Base-by-base conservation (phyloP, 2,329 filamentous ascomycete genomes). In the Fusarium sp. region DNA sequence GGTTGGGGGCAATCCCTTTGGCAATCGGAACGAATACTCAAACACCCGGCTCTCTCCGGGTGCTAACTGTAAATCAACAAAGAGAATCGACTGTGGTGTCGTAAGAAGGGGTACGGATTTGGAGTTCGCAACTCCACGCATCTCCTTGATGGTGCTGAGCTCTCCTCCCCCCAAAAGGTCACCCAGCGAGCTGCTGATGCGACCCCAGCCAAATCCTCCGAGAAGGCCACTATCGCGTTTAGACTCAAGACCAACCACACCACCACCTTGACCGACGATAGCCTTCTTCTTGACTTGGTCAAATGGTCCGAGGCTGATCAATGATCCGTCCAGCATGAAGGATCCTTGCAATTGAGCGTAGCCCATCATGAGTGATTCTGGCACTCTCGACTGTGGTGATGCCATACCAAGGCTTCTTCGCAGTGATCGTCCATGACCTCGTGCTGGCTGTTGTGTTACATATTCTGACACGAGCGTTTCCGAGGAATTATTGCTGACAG, bases 261-360 rank as follows among this genome's bases (percentile, higher is more conserved):
- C 94, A 44, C 94, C 94, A 37, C 93, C 94, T 75, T 97, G 94
- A 2, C 92, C 93, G 51, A 97, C 89, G 7, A 97, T 94, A 3
- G 93, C 95, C 81, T 97, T 98, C 63, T 95, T 89, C 80, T 99
- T 99, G 40, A 98, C 95, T 75, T 97, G 94, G 77, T 99, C 96
- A 75, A 99, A 99, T 0, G 93, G 93, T 0, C 90, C 90, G 40
- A 97, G 90, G 74, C 97, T 95, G 64, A 99, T 90, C 23, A 99
- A 83, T 2, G 96, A 97, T 1, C 94, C 94, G 77, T 99, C 96
- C 7, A 99, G 83, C 0, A 91, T 94, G 74, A 99, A 99, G 0
- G 93, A 95, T 5, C 96, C 96, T 79, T 94, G 93, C 3, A 98
- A 89, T 75, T 99, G 96, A 3, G 94, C 95, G 80, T 97, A 99